Evolutionary conservation across 2,329 filamentous ascomycete genomes (phyloP).

Genomic region (Juglanconis sp.): DNA sequence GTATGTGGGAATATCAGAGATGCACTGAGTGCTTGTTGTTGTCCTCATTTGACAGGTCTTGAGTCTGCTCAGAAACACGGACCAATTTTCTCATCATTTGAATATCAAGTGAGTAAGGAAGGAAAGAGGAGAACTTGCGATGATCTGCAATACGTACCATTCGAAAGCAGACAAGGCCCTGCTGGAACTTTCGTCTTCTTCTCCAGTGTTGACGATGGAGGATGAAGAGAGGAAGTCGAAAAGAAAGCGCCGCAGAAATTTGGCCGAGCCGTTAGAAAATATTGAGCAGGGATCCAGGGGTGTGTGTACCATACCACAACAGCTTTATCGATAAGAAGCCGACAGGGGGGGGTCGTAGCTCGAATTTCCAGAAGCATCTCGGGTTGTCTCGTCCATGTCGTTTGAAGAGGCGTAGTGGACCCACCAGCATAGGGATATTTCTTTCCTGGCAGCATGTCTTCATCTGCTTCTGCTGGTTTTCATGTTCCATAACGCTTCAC

Average conservation of each 20-base stretch:
- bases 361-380: slow-evolving; percentile 11
- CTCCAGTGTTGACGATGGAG: background rate
- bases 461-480: background rate
- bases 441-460: background rate
- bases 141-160: background rate
- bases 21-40: slow-evolving; percentile 63
- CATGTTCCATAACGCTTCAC: background rate
- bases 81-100: slow-evolving; percentile 78
- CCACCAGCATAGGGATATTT: background rate
- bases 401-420: background rate
- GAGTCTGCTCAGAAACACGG: slow-evolving; percentile 83
- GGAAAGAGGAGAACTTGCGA: background rate
- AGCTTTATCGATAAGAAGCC: slow-evolving; percentile 12
- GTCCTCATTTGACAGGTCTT: slow-evolving; percentile 78
- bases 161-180: too few species aligned
- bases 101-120: slow-evolving; percentile 8
- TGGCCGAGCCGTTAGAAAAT: background rate
- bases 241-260: slow-evolving; percentile 5
- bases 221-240: slow-evolving; percentile 1
- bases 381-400: slow-evolving; percentile 6
- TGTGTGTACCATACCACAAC: background rate
- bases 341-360: background rate
- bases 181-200: too few species aligned
- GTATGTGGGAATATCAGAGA: slow-evolving; percentile 51
- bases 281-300: background rate